Conservation (phyloP, 805 yeast genomes). For the Schizosaccharomyces cryophilus region DNA sequence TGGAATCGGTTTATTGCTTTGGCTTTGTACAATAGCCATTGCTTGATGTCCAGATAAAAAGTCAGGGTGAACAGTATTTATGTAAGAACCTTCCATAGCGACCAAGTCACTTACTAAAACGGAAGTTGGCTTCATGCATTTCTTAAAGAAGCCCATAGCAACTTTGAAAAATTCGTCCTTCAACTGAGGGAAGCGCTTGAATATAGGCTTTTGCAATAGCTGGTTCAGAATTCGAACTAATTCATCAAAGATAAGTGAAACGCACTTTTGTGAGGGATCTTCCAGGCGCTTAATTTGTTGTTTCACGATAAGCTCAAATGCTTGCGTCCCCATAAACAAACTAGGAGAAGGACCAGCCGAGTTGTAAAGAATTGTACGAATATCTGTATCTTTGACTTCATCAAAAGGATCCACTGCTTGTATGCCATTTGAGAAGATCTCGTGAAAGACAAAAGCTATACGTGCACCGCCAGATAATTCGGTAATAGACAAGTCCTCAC, state of each 20-base stretch:
- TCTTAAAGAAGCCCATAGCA: conserved; percentile 58
- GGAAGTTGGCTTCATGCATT: conserved; percentile 61
- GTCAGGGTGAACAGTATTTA: conserved; percentile 95
- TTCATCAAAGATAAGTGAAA: conserved; percentile 78
- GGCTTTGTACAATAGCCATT: conserved; percentile 70
- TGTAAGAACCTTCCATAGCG: conserved; percentile 69
- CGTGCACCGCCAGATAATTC: conserved; percentile 97
- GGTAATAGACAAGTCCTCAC: conserved; percentile 62
- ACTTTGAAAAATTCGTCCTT: conserved; percentile 65
- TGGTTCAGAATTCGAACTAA: conserved; percentile 72
- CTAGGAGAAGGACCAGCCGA: conserved; percentile 93
- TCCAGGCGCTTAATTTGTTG: conserved; percentile 85
- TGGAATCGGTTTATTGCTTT: conserved; percentile 45
- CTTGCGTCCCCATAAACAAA: conserved; percentile 87
- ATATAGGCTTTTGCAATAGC: conserved; percentile 48
- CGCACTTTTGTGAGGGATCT: conserved; percentile 77
- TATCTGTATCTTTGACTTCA: conserved; percentile 83
- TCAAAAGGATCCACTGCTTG: conserved; percentile 86
- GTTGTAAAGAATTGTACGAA: conserved; percentile 88
- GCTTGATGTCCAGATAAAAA: conserved; percentile 86
- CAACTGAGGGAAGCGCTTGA: conserved; percentile 70
- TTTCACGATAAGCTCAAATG: conserved; percentile 84
- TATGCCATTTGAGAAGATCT: conserved; percentile 78
- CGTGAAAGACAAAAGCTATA: conserved; percentile 89
- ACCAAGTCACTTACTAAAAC: conserved; percentile 66